Base-by-base conservation (phyloP, 1,139 yeast species). In the Yamadazyma blattariae region DNA sequence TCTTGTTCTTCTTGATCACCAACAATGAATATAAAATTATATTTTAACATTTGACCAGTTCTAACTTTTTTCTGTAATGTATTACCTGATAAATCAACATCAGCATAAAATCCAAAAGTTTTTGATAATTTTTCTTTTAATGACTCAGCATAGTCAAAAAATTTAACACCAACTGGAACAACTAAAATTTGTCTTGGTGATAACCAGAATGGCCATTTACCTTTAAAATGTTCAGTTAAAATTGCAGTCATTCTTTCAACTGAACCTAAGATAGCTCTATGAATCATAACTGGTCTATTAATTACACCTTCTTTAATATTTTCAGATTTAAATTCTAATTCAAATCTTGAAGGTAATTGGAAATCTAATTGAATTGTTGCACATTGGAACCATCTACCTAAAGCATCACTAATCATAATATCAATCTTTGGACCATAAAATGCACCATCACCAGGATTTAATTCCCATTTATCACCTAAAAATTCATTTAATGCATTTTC, bases 121-220 rank as follows among this genome's bases (percentile, higher is more conserved):
- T 79, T 79, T 30, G 52, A 60, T 61, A 92, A 74, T 49, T 64
- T 64, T 56, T 84, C 78, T 54, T 82, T 80, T 44, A 90, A 84
- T 51, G 77, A 68, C 60, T 82, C 81, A 33, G 97, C 97, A 56
- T 92, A 92, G 46, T 82, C 95, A 56, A 74, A 79, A 71, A 83
- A 90, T 61, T 87, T 87, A 46, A 86, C 94, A 54, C 96, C 96
- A 52, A 92, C 96, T 50, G 98, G 98, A 23, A 92, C 90, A 54
- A 92, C 92, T 56, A 89, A 72, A 39, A 89, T 74, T 68, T 92
- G 98, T 74, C 97, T 85, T 55, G 98, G 98, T 22, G 97, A 89
- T 55, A 92, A 74, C 98, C 98, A 92, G 76, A 92, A 84, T 54
- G 98, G 98, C 97, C 97, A 90, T 63, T 87, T 89, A 56, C 98